Base-by-base conservation (phyloP, 495 filamentous ascomycete species). In the Apiosordaria backusii region DNA sequence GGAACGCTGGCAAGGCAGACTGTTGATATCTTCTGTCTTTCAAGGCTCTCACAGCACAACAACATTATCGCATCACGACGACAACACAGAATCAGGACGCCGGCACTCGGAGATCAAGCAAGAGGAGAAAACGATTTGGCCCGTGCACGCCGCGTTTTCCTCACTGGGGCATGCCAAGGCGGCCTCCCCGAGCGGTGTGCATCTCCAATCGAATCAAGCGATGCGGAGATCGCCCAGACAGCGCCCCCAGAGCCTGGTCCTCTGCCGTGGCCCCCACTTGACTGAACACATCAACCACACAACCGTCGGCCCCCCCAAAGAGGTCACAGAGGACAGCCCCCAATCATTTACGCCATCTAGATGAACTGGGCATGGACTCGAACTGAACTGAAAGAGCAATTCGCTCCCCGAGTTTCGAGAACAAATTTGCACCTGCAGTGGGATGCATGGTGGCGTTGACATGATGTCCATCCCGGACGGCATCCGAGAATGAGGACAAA, bases 131-230 rank as follows among this genome's bases (percentile, higher is more conserved):
- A 16, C 0, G 19, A 35, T 61, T 18, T 64, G 58, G 58, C 50
- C 29, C 58, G 62, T 64, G 62, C 62, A 62, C 62, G 19, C n/a
- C 52, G 22, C 52, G 40, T 6, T 18, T 35, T 4, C 57, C 53
- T 45, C 26, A 21, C 57, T n/a, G 27, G 55, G 22, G 55, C 19
- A 45, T 21, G 71, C 71, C 71, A 73, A 69, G 71, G 40, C 71
- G 71, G 68, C 60, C 68, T 66, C 68, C 35, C 71, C 68, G 71
- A 21, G 24, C 25, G 25, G 24, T 61, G 59, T 40, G 59, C 18
- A 24, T 10, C 16, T 59, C 57, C 57, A 59, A 10, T 59, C 10
- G 18, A 59, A 25, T 26, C 21, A 59, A 23, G n/a, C 4, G 23
- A 59, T 61, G 24, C 24, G 25, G 18, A 40, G 18, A 61, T 61